Conservation (phyloP, 345 rosid genomes). For the Melaleuca alternifolia region DNA sequence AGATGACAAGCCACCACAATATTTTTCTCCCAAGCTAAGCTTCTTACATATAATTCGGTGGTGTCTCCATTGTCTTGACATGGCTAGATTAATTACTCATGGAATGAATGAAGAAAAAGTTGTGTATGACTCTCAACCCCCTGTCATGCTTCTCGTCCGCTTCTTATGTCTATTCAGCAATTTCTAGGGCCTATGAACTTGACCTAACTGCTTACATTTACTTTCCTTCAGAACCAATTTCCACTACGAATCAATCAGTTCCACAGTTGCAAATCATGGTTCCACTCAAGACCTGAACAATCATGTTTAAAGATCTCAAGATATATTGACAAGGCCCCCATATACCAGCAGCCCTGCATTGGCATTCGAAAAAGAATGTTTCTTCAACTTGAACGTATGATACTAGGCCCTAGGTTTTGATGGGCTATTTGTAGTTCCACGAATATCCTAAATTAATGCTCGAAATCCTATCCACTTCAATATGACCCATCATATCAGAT, state of each 20-base stretch:
- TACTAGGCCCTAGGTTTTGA: neutral
- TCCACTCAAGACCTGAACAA: neutral
- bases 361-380: neutral
- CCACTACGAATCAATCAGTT: neutral
- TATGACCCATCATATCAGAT: neutral
- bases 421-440: neutral
- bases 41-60: neutral
- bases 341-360: neutral
- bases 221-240: neutral
- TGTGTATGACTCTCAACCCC: neutral
- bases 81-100: neutral
- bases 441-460: neutral
- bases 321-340: neutral
- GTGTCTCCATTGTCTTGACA: neutral
- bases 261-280: neutral
- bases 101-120: neutral
- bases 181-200: neutral
- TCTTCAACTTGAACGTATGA: neutral
- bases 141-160: neutral
- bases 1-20: neutral
- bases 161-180: neutral
- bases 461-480: neutral
- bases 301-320: neutral
- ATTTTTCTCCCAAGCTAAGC: neutral
- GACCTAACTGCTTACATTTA: neutral